Evolutionary conservation across 1,284 basidiomycete genomes (phyloP), one percentile per base, ranked within the genome.

Genomic region (Wolfiporia cocos): DNA sequence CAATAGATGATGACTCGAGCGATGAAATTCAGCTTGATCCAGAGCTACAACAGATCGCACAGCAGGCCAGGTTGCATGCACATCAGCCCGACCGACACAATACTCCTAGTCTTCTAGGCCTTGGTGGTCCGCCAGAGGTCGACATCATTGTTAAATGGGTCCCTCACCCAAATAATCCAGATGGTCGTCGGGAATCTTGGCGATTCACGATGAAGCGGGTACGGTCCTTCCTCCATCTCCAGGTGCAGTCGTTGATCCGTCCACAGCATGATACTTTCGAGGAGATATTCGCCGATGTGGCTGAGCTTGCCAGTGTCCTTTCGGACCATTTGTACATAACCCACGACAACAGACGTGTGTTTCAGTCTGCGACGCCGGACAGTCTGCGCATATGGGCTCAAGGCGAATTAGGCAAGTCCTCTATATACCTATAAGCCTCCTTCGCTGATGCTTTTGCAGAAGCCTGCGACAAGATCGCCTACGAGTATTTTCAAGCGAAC

Each of bases 401-500:
- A 46, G 81, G 74, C 33, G 74, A 81, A 36, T 62, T 88, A 29
- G 73, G 84, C 84, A 40, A 17, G 73, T 66, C 3, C 37, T 17
- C 26, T 24, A 21, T 11, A 5, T 24, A 39, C 21, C 12, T 23
- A 34, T 37, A 3, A 14, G 80, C 32, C 11, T 34, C 7, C 18
- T 15, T 34, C 11, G 32, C 7, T 15, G 17, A 17, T 15, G 18
- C 17, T 9, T 34, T 22, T 2, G 6, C 49, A 88, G 85, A 76
- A 48, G 86, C 78, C 4, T 87, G 74, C 50, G 74, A 80, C 41
- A 71, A 73, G 49, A 52, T 52, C 2, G 80, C 84, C 1, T 77
- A 71, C 52, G 75, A 81, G 23, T 81, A 81, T 50, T 61, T 82
- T n/a, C n/a, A n/a, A n/a, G n/a, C n/a, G n/a, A n/a, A n/a, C n/a